These are phyloP conservation scores for Monoraphidium neglectum DNA, from an alignment of 139 green algal genomes.

Conservation along the genomic window DNA sequence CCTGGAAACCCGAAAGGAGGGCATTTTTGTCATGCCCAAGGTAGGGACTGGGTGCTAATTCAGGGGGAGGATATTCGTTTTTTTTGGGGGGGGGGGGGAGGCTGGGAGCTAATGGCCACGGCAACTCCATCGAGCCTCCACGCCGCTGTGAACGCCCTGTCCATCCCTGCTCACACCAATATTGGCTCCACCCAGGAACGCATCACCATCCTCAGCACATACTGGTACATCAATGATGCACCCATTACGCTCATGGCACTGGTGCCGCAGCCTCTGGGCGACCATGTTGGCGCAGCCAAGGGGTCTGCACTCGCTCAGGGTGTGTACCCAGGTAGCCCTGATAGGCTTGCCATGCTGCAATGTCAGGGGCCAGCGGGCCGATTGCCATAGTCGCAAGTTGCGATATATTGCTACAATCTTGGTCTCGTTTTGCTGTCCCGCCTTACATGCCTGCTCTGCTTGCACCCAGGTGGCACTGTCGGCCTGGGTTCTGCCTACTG, in stretches of 20 bases:
- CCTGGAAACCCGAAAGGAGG: slow-evolving; percentile 69
- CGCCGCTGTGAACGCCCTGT: no score
- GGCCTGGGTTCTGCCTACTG: not conserved
- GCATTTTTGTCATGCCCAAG: slow-evolving; percentile 89
- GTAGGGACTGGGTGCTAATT: not conserved
- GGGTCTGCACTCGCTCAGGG: no score
- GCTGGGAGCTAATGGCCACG: slow-evolving; percentile 1
- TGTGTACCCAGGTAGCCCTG: not conserved
- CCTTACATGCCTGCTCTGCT: not conserved
- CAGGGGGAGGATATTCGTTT: not conserved
- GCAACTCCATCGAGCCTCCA: no score
- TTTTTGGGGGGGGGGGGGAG: not conserved
- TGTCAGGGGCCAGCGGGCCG: not conserved
- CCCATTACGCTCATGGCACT: no score
- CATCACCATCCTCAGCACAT: no score
- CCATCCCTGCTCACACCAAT: no score
- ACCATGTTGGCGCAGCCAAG: no score
- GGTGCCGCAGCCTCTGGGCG: no score
- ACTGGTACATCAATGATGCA: no score
- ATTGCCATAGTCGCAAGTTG: not conserved
- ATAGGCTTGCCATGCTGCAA: not conserved
- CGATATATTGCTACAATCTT: not conserved
- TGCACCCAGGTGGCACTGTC: not conserved
- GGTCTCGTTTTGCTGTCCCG: not conserved
- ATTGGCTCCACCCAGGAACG: no score